These are phyloP conservation scores for Pleurozium schreberi DNA, from an alignment of 225 moss, liverwort and hornwort genomes.

Conservation along the genomic window DNA sequence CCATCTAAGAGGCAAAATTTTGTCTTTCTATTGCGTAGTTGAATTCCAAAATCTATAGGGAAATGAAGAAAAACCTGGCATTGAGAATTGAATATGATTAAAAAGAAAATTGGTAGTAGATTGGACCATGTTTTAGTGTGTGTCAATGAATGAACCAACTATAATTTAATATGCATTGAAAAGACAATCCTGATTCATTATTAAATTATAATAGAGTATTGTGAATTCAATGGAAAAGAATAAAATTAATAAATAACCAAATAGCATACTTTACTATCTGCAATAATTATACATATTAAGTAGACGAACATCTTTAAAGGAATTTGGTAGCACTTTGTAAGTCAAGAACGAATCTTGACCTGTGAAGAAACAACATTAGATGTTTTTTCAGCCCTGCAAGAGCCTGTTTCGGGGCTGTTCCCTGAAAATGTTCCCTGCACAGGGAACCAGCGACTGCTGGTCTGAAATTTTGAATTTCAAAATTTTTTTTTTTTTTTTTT, in stretches of 20 bases:
- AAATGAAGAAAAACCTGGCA: neutral
- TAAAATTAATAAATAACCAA: neutral
- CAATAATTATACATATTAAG: neutral
- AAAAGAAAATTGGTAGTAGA: neutral
- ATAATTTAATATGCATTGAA: neutral
- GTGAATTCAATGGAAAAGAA: neutral
- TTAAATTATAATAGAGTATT: neutral
- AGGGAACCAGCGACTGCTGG: too few relatives aligned
- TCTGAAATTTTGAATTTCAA: too few relatives aligned
- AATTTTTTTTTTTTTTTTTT: too few relatives aligned
- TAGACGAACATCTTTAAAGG: neutral
- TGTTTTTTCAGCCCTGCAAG: too few relatives aligned
- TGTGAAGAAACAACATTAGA: neutral
- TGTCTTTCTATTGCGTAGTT: too few relatives aligned
- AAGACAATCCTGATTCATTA: rapidly evolving
- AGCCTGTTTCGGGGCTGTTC: too few relatives aligned
- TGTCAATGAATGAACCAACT: neutral
- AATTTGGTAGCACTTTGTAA: neutral
- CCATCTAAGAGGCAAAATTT: neutral
- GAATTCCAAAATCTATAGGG: neutral
- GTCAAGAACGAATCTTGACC: rapidly evolving
- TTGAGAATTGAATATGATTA: neutral
- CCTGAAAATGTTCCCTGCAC: too few relatives aligned
- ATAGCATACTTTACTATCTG: neutral
- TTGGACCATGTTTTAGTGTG: neutral